Evolutionary conservation across 2,329 filamentous ascomycete genomes (phyloP).

Genomic region (Hymenoscyphus linearis): DNA sequence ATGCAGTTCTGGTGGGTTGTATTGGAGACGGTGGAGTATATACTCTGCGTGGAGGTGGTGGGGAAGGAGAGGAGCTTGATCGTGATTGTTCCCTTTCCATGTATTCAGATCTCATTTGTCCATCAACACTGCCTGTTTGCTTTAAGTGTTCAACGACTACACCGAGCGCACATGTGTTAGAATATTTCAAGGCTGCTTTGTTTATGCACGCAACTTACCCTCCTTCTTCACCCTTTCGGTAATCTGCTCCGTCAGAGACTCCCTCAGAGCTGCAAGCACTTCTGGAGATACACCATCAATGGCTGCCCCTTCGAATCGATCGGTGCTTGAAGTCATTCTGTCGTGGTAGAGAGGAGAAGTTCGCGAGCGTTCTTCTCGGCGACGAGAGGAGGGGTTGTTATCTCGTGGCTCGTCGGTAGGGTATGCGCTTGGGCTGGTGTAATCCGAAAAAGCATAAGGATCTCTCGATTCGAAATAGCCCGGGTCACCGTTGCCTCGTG

Average conservation of each 20-base stretch:
- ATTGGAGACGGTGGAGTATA: constrained; percentile 52
- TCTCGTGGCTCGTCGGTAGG: constrained; percentile 24
- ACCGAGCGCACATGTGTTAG: constrained; percentile 10
- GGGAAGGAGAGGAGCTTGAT: constrained; percentile 39
- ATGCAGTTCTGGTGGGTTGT: constrained; percentile 26
- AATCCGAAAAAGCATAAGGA: constrained; percentile 15
- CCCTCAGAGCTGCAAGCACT: constrained; percentile 54
- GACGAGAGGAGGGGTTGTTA: constrained; percentile 15
- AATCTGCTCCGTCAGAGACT: constrained; percentile 39
- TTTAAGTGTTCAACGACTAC: constrained; percentile 33
- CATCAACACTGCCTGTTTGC: constrained; percentile 29
- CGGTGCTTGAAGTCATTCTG: constrained; percentile 19
- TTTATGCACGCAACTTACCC: constrained; percentile 36
- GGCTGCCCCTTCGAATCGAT: constrained; percentile 12
- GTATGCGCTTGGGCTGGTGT: constrained; percentile 14
- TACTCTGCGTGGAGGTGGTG: constrained; percentile 38
- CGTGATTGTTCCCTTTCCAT: constrained; percentile 37
- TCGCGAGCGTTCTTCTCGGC: constrained; percentile 18
- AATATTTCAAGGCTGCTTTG: neutral
- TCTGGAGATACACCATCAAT: constrained; percentile 47
- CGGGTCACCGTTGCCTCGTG: constrained; percentile 19
- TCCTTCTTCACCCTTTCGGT: constrained; percentile 53
- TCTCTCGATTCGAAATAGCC: constrained; percentile 19
- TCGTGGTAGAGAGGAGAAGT: constrained; percentile 16
- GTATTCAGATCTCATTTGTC: constrained; percentile 25